A percentile compares a stretch with the other conserved stretches of the same genome.
Evolutionary conservation across 345 rosid genomes (phyloP).

Genomic region (Acer campestre): DNA sequence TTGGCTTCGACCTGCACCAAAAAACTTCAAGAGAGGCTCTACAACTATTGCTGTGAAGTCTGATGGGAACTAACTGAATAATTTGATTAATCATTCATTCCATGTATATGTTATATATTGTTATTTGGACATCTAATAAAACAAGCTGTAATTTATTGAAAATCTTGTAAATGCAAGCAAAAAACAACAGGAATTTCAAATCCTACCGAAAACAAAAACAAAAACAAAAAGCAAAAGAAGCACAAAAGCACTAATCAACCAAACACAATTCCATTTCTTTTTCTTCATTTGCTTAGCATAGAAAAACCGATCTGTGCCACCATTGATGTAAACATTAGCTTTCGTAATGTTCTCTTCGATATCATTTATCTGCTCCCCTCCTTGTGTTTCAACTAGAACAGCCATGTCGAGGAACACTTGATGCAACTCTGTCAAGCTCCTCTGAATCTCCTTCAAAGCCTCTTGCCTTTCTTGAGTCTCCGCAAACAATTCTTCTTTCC

Average conservation of each 20-base stretch:
- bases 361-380: conserved; percentile 26
- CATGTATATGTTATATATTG: not conserved
- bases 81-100: not conserved
- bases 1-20: conserved; percentile 62
- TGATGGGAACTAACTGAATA: conserved; percentile 12
- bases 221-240: conserved; percentile 12
- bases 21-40: conserved; percentile 41
- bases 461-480: conserved; percentile 33
- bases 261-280: conserved; percentile 21
- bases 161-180: not conserved
- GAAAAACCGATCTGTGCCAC: conserved; percentile 24
- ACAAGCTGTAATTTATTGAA: not conserved
- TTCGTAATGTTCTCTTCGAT: conserved; percentile 29
- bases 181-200: too few relatives aligned
- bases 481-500: conserved; percentile 30
- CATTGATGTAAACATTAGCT: conserved; percentile 20
- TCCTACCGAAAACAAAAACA: not conserved
- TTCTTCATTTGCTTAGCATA: conserved; percentile 31
- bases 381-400: conserved; percentile 31
- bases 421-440: conserved; percentile 36
- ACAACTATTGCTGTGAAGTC: conserved; percentile 19
- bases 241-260: conserved; percentile 19
- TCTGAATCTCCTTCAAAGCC: conserved; percentile 35
- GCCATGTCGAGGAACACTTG: conserved; percentile 38
- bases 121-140: not conserved